A percentile compares a stretch with the other conserved stretches of the same genome.
Conservation (phyloP, 148 eudicot species). For the Mesembryanthemum crystallinum region DNA sequence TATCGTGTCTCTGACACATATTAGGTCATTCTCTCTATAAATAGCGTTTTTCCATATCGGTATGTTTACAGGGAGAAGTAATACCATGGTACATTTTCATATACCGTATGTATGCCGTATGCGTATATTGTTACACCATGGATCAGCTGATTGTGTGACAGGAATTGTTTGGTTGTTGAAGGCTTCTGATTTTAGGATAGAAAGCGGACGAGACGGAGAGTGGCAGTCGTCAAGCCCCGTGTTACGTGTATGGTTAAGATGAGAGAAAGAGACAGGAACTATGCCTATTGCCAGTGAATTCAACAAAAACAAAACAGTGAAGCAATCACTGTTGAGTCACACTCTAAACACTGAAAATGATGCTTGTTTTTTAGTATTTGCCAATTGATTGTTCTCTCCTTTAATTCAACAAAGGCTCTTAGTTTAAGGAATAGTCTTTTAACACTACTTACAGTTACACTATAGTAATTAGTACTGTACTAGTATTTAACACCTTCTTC, state of each 20-base stretch:
- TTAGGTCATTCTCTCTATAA: too few species aligned
- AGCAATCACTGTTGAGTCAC: slow-evolving; percentile 23
- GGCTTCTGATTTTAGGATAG: slow-evolving; percentile 26
- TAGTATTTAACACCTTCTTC: not conserved
- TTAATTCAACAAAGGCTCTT: slow-evolving; percentile 19
- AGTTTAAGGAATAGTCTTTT: not conserved
- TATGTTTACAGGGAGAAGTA: too few species aligned
- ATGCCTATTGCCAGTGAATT: not conserved
- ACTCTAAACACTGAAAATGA: slow-evolving; percentile 30
- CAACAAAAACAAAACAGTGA: slow-evolving; percentile 13
- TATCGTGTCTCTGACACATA: too few species aligned
- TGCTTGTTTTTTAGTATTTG: slow-evolving; percentile 27
- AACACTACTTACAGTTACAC: not conserved
- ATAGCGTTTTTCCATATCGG: too few species aligned
- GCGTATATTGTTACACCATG: too few species aligned
- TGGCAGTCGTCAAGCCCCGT: slow-evolving; percentile 28
- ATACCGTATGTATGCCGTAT: too few species aligned
- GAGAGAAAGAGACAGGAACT: slow-evolving; percentile 12
- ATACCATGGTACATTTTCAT: too few species aligned
- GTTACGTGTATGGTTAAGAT: not conserved
- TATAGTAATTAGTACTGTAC: too few species aligned
- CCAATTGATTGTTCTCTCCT: slow-evolving; percentile 18
- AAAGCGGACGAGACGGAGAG: slow-evolving; percentile 34
- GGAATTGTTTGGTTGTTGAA: slow-evolving; percentile 22
- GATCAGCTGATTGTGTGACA: too few species aligned